phyloP scores from a whole-genome alignment of 2,329 filamentous ascomycete genomes.

The Alternaria arbusti region DNA sequence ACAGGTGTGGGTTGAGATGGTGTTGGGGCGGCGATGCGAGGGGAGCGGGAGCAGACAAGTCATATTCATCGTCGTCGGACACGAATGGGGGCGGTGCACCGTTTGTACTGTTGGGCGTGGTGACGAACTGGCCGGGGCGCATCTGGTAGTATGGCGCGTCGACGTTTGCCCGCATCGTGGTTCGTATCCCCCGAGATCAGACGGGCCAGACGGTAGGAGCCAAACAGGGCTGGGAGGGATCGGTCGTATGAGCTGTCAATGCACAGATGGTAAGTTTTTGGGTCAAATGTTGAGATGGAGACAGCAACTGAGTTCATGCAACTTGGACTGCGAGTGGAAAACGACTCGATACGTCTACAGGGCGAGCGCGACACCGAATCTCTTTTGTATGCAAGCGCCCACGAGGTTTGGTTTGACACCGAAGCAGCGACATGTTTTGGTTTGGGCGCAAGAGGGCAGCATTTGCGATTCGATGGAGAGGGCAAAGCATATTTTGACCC shows the following conservation, averaged over 20 bases:
- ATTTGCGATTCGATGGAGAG: constrained; percentile 13
- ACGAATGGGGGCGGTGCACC: constrained; percentile 19
- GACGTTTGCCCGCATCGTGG: constrained; percentile 41
- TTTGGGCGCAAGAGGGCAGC: constrained; percentile 18
- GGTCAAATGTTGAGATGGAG: constrained; percentile 12
- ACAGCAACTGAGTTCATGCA: background rate
- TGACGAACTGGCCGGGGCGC: constrained; percentile 35
- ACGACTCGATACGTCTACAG: constrained; percentile 17
- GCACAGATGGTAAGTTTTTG: constrained; percentile 28
- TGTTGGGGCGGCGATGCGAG: constrained; percentile 19
- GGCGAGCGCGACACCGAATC: constrained; percentile 17
- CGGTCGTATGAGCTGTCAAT: constrained; percentile 18
- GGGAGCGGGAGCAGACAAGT: constrained; percentile 17
- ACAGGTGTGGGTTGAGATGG: constrained; percentile 20
- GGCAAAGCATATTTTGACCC: constrained; percentile 17
- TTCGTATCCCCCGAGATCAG: constrained; percentile 17
- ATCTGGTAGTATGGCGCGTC: constrained; percentile 45
- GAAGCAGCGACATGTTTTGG: constrained; percentile 15
- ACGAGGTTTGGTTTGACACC: constrained; percentile 23
- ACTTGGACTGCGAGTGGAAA: background rate
- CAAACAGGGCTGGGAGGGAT: constrained; percentile 6
- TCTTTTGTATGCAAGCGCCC: constrained; percentile 25
- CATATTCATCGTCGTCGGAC: constrained; percentile 32
- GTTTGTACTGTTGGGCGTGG: constrained; percentile 31
- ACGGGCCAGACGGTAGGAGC: constrained; percentile 8